phyloP scores from a whole-genome alignment of 176 grass and related monocot genomes.

The Oryza rufipogon region DNA sequence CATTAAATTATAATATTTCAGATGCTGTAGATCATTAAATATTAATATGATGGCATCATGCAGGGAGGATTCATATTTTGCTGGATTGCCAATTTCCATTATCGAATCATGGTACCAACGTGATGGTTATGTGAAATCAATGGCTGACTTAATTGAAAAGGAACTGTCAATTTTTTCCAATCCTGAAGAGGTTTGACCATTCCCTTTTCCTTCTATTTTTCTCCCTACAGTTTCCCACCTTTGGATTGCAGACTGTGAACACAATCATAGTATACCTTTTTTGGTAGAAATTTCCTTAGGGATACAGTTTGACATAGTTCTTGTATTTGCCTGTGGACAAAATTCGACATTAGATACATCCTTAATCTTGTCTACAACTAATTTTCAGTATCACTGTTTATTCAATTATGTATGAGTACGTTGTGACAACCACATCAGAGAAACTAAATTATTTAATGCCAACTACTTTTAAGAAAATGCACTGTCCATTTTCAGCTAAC shows the following conservation, averaged over 20 bases:
- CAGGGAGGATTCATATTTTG: constrained; percentile 93
- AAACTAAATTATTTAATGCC: background rate
- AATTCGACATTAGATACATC: background rate
- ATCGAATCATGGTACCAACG: constrained; percentile 97
- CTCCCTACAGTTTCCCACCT: background rate
- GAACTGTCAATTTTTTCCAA: constrained; percentile 65
- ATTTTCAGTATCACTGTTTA: background rate
- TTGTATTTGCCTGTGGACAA: background rate
- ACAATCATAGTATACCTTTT: background rate
- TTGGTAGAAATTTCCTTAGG: background rate
- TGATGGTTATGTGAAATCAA: constrained; percentile 92
- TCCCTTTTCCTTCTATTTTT: background rate
- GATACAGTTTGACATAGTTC: background rate
- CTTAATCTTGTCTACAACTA: background rate
- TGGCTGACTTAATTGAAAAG: constrained; percentile 87
- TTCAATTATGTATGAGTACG: background rate
- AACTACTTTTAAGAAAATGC: background rate
- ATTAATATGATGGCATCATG: constrained; percentile 16
- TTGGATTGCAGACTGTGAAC: background rate
- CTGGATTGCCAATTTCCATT: constrained; percentile 83
- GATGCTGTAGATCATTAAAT: constrained; percentile 9
- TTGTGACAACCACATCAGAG: background rate
- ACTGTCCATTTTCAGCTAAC: background rate
- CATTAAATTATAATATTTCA: constrained; percentile 14
- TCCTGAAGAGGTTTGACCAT: constrained; percentile 69